Evolutionary conservation across 139 green algal genomes (phyloP).

Genomic region (Chlorella sorokiniana): DNA sequence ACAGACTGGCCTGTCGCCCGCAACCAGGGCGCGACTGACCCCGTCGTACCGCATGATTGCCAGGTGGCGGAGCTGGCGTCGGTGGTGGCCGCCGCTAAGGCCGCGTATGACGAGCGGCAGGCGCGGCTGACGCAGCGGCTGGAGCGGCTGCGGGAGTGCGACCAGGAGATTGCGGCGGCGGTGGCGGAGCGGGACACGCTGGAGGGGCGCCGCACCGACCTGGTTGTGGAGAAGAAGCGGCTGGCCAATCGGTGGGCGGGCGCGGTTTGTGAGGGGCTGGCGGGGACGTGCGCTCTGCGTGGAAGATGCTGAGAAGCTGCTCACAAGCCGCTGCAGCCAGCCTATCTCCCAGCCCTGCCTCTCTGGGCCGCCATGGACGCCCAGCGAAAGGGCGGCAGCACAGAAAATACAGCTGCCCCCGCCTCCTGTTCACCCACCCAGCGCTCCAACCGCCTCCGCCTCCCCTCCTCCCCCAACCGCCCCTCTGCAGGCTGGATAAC

Average conservation of each 20-base stretch:
- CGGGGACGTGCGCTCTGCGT: not conserved
- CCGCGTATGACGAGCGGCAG: conserved; percentile 48
- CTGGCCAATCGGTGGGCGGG: conserved; percentile 53
- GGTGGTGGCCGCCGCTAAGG: conserved; percentile 37
- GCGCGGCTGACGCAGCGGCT: conserved; percentile 56
- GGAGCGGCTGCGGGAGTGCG: conserved; percentile 73
- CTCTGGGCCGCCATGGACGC: too few relatives aligned
- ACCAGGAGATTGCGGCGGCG: conserved; percentile 74
- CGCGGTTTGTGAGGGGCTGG: not conserved
- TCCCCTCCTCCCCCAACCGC: not conserved
- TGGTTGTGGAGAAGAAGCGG: conserved; percentile 56
- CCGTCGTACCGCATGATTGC: too few relatives aligned
- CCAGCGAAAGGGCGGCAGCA: too few relatives aligned
- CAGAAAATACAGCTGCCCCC: not conserved
- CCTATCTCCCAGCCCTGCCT: too few relatives aligned
- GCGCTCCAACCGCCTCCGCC: not conserved
- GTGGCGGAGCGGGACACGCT: conserved; percentile 44
- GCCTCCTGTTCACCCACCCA: not conserved
- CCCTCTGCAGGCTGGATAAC: conserved; percentile 30
- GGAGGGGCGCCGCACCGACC: conserved; percentile 37
- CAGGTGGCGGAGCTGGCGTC: conserved; percentile 51
- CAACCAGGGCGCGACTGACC: too few relatives aligned
- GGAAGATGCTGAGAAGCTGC: too few relatives aligned
- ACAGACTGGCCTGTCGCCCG: too few relatives aligned
- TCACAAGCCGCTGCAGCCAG: too few relatives aligned